Evolutionary conservation across 805 yeast species (phyloP).

Genomic region (Candida maesae): DNA sequence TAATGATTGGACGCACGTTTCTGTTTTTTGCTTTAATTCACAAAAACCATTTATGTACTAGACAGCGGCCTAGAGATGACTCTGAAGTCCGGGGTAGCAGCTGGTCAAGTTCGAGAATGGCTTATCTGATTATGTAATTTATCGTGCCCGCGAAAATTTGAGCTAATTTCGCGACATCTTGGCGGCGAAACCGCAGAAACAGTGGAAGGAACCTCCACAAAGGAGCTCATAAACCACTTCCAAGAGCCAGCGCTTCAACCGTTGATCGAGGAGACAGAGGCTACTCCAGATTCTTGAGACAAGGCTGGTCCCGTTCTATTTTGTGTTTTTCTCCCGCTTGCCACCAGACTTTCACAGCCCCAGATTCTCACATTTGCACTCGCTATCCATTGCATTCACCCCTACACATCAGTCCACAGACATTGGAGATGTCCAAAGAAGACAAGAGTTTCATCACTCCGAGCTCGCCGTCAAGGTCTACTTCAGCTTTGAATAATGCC

Average conservation of each 20-base stretch:
- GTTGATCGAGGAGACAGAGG: too few relatives aligned
- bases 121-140: not conserved
- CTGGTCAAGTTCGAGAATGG: too few relatives aligned
- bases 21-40: too few relatives aligned
- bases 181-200: slow-evolving; percentile 10
- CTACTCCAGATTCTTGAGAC: too few relatives aligned
- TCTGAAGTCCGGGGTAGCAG: too few relatives aligned
- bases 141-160: not conserved
- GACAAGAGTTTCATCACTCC: slow-evolving; percentile 25
- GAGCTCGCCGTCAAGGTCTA: slow-evolving; percentile 30
- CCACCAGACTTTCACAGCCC: too few relatives aligned
- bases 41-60: too few relatives aligned
- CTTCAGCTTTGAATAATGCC: slow-evolving; percentile 21
- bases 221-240: not conserved
- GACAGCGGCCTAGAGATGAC: too few relatives aligned
- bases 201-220: slow-evolving; percentile 7
- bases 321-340: not conserved
- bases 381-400: not conserved
- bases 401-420: not conserved
- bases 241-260: not conserved
- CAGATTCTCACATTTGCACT: not conserved
- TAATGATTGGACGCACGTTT: too few relatives aligned
- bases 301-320: too few relatives aligned
- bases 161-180: not conserved
- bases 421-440: slow-evolving; percentile 17